phyloP scores from a whole-genome alignment of 768 basidiomycete species.

The Auriculariales sp. region DNA sequence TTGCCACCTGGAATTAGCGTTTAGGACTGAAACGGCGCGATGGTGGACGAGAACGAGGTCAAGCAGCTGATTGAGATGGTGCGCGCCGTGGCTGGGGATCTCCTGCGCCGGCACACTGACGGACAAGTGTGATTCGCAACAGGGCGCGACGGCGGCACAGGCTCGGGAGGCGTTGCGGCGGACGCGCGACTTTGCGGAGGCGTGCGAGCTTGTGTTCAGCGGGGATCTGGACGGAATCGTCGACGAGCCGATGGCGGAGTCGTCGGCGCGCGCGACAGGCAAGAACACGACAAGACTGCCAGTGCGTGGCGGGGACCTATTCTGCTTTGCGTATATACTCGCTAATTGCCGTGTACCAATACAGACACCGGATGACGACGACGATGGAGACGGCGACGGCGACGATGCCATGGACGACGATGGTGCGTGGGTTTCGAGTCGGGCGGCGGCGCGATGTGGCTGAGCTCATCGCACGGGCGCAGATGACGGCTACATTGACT shows the following conservation, averaged over 20 bases:
- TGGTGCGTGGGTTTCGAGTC: constrained; percentile 12
- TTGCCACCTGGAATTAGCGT: too few species aligned
- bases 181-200: constrained; percentile 83
- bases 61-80: constrained; percentile 54
- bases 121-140: constrained; percentile 4
- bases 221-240: constrained; percentile 69
- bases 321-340: constrained; percentile 6
- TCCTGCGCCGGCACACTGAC: not conserved
- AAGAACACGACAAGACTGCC: too few species aligned
- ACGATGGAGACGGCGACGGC: constrained; percentile 30
- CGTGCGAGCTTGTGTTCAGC: constrained; percentile 73
- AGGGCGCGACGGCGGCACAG: constrained; percentile 76
- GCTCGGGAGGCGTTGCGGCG: constrained; percentile 71
- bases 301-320: constrained; percentile 13
- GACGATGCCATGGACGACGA: constrained; percentile 28
- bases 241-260: constrained; percentile 31
- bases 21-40: too few species aligned
- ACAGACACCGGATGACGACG: constrained; percentile 18
- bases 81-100: too few species aligned
- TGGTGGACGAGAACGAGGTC: constrained; percentile 26
- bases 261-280: constrained; percentile 5
- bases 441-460: not conserved
- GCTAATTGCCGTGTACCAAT: constrained; percentile 25
- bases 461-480: not conserved
- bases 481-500: constrained; percentile 55